Base-by-base conservation (phyloP, 73 alveolate genomes). In the Symbiodinium pilosum region DNA sequence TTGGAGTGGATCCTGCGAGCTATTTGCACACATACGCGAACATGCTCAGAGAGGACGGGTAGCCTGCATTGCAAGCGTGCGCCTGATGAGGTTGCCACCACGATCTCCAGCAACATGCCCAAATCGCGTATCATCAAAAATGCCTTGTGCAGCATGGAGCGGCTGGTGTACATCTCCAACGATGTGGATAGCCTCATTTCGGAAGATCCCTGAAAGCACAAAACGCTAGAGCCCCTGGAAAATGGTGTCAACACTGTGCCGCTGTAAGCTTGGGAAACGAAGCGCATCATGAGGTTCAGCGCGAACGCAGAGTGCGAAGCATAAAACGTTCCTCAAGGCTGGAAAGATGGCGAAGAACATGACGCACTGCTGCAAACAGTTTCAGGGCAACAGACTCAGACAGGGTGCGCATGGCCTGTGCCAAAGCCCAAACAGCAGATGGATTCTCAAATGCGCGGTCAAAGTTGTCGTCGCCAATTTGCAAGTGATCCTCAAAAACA, bases 41-140 rank as follows among this genome's bases (percentile, higher is more conserved):
- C 0, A 24, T 24, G 36, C 24, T 69, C 1, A 1, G 84, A 69
- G n/a, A n/a, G n/a, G n/a, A n/a, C n/a, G n/a, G n/a, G n/a, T n/a
- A 84, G 47, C 39, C 51, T 11, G 34, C 56, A 32, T 34, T 69
- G 38, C 41, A 30, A 30, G 84, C 34, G 84, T 14, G 42, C 71
- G n/a, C 97, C 97, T 68, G 52, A 91, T 73, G 75, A 91, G 52
- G 39, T 91, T 91, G 12, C 97, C 97, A 6, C 97, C 97, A 32
- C 69, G 87, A 51, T 91, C 97, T 26, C 87, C 95, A 34, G 4
- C 32, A 51, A 91, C 52, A 69, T 69, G 56, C 3, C 97, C 97
- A 39, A 91, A 91, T 26, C 88, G 77, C n/a, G 89, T 69, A 36
- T 91, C 97, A n/a, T 69, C 42, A 32, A 91, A 91, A 18, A 91